phyloP scores from a whole-genome alignment of 225 moss, liverwort and hornwort species.

The Antitrichia curtipendula region DNA sequence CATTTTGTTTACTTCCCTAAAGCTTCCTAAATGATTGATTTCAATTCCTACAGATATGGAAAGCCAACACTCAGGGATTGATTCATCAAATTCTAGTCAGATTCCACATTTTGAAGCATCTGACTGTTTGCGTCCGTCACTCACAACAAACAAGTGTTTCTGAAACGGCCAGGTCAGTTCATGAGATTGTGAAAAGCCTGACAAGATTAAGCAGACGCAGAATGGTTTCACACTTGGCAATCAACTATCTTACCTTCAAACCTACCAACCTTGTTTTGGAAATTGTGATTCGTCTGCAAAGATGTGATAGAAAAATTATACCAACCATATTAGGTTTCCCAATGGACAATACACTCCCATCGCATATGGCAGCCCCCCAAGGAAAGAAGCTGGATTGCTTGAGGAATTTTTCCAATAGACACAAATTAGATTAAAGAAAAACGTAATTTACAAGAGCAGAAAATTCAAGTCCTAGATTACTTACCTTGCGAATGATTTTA shows the following conservation, averaged over 20 bases:
- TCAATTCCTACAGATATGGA: neutral
- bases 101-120: neutral
- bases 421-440: neutral
- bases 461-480: neutral
- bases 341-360: neutral
- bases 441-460: neutral
- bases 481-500: constrained; percentile 42
- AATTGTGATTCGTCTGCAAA: constrained; percentile 36
- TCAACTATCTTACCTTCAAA: constrained; percentile 36
- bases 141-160: neutral
- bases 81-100: neutral
- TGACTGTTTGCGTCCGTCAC: neutral
- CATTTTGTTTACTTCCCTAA: neutral
- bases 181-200: neutral
- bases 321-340: neutral
- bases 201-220: neutral
- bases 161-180: neutral
- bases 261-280: constrained; percentile 26
- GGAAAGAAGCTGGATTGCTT: neutral
- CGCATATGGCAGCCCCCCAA: neutral
- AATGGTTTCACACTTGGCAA: neutral
- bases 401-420: neutral
- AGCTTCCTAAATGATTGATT: neutral
- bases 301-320: neutral
- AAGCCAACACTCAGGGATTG: neutral